These are phyloP conservation scores for Candida sphagnicola DNA, from an alignment of 805 yeast species.

Conservation along the genomic window DNA sequence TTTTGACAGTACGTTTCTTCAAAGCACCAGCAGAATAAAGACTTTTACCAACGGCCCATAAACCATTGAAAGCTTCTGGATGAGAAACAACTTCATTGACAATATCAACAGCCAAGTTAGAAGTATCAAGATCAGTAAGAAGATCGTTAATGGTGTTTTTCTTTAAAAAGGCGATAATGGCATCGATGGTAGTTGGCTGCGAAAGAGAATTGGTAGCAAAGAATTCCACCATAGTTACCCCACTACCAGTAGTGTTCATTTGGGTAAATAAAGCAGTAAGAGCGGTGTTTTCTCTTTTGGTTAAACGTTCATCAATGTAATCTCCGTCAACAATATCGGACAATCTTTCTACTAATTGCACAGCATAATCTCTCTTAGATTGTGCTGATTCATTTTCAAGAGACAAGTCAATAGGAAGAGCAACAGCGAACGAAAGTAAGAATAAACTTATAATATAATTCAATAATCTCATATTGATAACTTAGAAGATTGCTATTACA, in stretches of 20 bases:
- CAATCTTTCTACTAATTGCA: background rate
- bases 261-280: conserved; percentile 9
- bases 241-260: conserved; percentile 10
- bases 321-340: background rate
- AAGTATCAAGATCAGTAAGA: conserved; percentile 9
- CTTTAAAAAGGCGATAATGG: conserved; percentile 8
- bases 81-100: conserved; percentile 10
- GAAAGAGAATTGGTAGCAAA: conserved; percentile 7
- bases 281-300: conserved; percentile 5
- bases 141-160: conserved; percentile 7
- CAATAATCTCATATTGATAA: conserved; percentile 8
- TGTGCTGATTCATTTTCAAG: background rate
- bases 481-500: too few relatives aligned
- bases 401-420: conserved; percentile 2
- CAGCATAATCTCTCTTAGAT: background rate
- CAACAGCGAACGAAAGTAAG: conserved; percentile 7
- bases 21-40: conserved; percentile 7
- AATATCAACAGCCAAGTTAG: conserved; percentile 11
- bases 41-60: conserved; percentile 5
- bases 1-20: conserved; percentile 4
- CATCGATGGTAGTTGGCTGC: conserved; percentile 5
- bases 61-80: conserved; percentile 6
- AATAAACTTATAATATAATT: conserved; percentile 6
- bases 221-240: conserved; percentile 8
- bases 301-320: background rate